Conservation (phyloP, 75 land plant genomes). For the Adiantum capillusveneris region DNA sequence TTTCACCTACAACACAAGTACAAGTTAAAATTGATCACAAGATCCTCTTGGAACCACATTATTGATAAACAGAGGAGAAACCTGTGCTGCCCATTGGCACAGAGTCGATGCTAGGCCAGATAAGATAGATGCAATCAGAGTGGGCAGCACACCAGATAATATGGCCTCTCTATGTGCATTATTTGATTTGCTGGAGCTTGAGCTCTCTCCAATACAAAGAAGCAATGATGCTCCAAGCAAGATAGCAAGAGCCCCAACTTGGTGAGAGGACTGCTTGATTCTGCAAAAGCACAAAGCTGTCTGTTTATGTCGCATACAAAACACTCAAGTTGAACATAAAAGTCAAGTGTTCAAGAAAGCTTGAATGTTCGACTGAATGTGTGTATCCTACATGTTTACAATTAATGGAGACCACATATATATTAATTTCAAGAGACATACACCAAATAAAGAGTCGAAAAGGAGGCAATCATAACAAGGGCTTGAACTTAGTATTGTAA, state of each 20-base stretch:
- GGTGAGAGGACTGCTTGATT: conserved; percentile 78
- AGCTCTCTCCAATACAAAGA: conserved; percentile 80
- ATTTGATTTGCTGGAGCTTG: conserved; percentile 9
- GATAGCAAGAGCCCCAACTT: conserved; percentile 74
- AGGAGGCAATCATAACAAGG: no score
- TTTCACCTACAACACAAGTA: conserved; percentile 76
- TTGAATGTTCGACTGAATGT: no score
- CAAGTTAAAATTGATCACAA: no score
- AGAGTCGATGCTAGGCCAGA: conserved; percentile 94
- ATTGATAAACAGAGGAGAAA: conserved; percentile 10
- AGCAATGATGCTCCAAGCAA: conserved; percentile 78
- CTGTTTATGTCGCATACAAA: background rate
- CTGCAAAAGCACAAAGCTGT: conserved; percentile 29
- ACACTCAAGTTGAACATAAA: no score
- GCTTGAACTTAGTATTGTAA: no score
- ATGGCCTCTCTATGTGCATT: conserved; percentile 38
- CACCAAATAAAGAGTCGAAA: no score
- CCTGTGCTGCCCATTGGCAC: conserved; percentile 99
- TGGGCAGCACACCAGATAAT: conserved; percentile 81
- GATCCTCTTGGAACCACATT: background rate
- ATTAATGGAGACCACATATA: no score
- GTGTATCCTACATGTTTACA: no score
- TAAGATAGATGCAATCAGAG: conserved; percentile 82
- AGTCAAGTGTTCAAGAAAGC: no score
- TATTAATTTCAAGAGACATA: no score